A percentile compares a stretch with the other conserved stretches of the same genome.
Conservation (phyloP, 805 yeast genomes). For the Wickerhamiella azymoides region DNA sequence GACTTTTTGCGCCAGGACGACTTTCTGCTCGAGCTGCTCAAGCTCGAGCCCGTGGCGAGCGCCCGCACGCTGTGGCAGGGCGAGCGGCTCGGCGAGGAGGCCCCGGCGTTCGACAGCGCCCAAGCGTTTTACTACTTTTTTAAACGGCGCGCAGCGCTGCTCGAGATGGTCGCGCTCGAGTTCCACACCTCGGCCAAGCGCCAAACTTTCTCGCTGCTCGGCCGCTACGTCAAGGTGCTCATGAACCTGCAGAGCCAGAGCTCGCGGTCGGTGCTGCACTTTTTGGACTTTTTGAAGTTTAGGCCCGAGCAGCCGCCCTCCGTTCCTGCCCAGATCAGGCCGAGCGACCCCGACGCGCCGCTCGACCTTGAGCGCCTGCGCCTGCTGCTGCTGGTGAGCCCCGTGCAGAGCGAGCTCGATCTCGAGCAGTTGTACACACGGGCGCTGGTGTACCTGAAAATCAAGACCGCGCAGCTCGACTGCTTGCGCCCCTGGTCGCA, state of each 20-base stretch:
- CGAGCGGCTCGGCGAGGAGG: slow-evolving; percentile 27
- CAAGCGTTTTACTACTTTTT: slow-evolving; percentile 45
- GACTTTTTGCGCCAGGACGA: slow-evolving; percentile 37
- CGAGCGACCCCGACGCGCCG: not conserved
- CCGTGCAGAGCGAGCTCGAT: not conserved
- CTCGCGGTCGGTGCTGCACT: slow-evolving; percentile 52
- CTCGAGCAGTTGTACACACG: not conserved
- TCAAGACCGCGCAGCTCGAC: slow-evolving; percentile 33
- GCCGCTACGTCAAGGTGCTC: slow-evolving; percentile 39
- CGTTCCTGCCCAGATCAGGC: not conserved
- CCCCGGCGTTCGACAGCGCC: slow-evolving; percentile 21
- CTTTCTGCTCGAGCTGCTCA: slow-evolving; percentile 39
- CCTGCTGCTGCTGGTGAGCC: slow-evolving; percentile 4
- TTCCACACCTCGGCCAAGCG: slow-evolving; percentile 41
- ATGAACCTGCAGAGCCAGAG: slow-evolving; percentile 31
- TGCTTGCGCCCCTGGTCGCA: slow-evolving; percentile 76
- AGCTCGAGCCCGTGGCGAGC: slow-evolving; percentile 42
- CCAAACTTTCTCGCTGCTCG: slow-evolving; percentile 38
- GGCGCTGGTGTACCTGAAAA: not conserved
- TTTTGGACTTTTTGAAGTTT: slow-evolving; percentile 58
- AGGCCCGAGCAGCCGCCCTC: not conserved
- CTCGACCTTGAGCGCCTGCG: not conserved
- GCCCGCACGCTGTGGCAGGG: slow-evolving; percentile 36
- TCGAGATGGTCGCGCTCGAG: slow-evolving; percentile 58
- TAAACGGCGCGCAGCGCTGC: slow-evolving; percentile 42